These are phyloP conservation scores for Paspalum notatum DNA, from an alignment of 176 grass and related monocot species.

Conservation along the genomic window DNA sequence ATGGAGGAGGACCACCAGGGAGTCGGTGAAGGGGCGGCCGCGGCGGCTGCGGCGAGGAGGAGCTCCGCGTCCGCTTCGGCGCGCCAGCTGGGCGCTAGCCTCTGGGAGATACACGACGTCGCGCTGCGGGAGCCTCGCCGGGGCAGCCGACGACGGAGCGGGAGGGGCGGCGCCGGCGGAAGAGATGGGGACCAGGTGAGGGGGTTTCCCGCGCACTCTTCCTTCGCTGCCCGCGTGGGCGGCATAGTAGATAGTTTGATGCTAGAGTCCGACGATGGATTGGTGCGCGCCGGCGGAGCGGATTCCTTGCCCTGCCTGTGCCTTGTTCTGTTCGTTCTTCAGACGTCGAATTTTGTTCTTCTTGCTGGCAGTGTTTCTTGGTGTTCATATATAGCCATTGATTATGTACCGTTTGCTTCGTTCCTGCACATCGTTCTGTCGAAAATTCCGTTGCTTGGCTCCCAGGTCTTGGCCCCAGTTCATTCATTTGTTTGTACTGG, in stretches of 20 bases:
- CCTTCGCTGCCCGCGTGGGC: neutral
- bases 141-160: slow-evolving; percentile 38
- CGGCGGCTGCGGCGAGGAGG: slow-evolving; percentile 40
- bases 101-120: slow-evolving; percentile 88
- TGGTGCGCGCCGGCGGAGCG: no score
- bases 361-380: no score
- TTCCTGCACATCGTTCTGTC: neutral
- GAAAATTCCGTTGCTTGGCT: neutral
- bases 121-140: slow-evolving; percentile 10
- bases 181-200: slow-evolving; percentile 54
- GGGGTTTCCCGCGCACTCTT: neutral
- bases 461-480: neutral
- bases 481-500: slow-evolving; percentile 25
- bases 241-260: no score
- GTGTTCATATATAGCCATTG: neutral
- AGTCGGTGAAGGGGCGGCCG: neutral
- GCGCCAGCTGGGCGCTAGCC: slow-evolving; percentile 79
- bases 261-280: neutral
- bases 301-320: no score
- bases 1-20: slow-evolving; percentile 57
- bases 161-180: neutral
- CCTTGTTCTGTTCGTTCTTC: neutral
- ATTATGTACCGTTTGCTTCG: neutral
- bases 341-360: neutral
- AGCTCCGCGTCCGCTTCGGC: slow-evolving; percentile 62